Conservation (phyloP, 495 filamentous ascomycete genomes). For the Friedmanniomyces endolithicus region DNA sequence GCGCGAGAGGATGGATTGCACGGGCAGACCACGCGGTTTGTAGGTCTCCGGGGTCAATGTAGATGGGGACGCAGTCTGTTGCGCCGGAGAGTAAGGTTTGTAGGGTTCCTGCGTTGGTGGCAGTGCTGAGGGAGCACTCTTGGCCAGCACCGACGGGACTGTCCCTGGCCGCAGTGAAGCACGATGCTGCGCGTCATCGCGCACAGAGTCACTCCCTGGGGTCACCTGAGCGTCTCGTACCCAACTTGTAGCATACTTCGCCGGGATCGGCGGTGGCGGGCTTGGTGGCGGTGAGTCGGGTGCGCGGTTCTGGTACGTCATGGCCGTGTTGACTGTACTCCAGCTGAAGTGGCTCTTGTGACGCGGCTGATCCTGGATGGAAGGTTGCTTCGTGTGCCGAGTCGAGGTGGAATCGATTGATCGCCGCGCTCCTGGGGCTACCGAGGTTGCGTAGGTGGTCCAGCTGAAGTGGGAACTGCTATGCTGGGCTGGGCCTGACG, state of each 20-base stretch:
- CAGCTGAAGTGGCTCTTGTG: conserved; percentile 18
- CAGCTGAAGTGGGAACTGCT: conserved; percentile 16
- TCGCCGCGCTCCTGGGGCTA: conserved; percentile 8
- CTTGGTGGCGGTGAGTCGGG: conserved; percentile 5
- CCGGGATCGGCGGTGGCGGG: conserved; percentile 13
- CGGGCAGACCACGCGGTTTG: conserved; percentile 4
- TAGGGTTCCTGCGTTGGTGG: neutral
- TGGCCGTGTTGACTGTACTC: conserved; percentile 16
- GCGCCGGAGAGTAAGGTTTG: neutral
- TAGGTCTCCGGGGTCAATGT: neutral
- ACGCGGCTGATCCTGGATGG: neutral
- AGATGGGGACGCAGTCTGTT: neutral
- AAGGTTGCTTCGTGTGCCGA: neutral
- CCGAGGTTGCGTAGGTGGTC: conserved; percentile 16
- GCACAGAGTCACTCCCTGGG: neutral
- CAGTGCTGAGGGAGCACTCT: neutral
- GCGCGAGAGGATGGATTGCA: conserved; percentile 21
- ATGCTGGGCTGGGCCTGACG: neutral
- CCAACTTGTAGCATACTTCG: conserved; percentile 1
- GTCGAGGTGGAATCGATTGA: conserved; percentile 2
- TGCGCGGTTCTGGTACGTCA: conserved; percentile 1
- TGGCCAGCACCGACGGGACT: conserved; percentile 7
- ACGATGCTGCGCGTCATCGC: neutral
- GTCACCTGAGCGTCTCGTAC: neutral
- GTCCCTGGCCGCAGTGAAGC: conserved; percentile 3